A percentile compares a stretch with the other conserved stretches of the same genome.
These are phyloP conservation scores for Pythium oligandrum DNA, from an alignment of 352 stramenopile genomes.

Conservation along the genomic window DNA sequence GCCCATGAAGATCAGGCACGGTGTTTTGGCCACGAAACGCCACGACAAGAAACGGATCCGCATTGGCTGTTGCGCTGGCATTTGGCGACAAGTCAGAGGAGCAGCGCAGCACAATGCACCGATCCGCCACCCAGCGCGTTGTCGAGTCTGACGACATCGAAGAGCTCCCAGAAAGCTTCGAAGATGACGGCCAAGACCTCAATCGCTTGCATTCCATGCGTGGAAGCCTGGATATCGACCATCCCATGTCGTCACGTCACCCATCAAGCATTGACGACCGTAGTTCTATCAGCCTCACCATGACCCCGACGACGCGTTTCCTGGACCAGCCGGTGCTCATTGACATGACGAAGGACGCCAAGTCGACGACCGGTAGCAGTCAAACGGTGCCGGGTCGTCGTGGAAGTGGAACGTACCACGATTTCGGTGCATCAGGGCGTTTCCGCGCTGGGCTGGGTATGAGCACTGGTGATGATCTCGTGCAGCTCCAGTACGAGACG, in stretches of 20 bases:
- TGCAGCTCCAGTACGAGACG: conserved; percentile 16
- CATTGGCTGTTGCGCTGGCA: too few relatives aligned
- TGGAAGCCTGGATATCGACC: too few relatives aligned
- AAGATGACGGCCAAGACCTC: conserved; percentile 1
- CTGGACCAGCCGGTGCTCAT: conserved; percentile 45
- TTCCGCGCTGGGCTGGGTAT: too few relatives aligned
- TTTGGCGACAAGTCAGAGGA: not conserved
- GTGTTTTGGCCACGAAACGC: too few relatives aligned
- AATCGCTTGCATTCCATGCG: too few relatives aligned
- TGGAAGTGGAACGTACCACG: too few relatives aligned
- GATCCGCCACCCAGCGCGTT: conserved; percentile 9
- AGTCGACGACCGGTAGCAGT: conserved; percentile 11
- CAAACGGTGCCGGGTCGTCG: conserved; percentile 6
- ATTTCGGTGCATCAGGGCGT: too few relatives aligned
- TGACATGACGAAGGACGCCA: conserved; percentile 28
- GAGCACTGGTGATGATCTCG: not conserved
- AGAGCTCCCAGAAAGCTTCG: conserved; percentile 5
- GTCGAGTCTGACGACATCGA: conserved; percentile 10
- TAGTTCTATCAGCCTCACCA: conserved; percentile 27
- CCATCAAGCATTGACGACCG: not conserved
- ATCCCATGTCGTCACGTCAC: not conserved
- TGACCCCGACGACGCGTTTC: conserved; percentile 50
- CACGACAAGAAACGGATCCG: too few relatives aligned
- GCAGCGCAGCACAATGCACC: conserved; percentile 6
- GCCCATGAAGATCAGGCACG: not conserved